A percentile compares a stretch with the other conserved stretches of the same genome.
Evolutionary conservation across 2,329 filamentous ascomycete genomes (phyloP).

Genomic region (Microdochium trichocladiopsis): DNA sequence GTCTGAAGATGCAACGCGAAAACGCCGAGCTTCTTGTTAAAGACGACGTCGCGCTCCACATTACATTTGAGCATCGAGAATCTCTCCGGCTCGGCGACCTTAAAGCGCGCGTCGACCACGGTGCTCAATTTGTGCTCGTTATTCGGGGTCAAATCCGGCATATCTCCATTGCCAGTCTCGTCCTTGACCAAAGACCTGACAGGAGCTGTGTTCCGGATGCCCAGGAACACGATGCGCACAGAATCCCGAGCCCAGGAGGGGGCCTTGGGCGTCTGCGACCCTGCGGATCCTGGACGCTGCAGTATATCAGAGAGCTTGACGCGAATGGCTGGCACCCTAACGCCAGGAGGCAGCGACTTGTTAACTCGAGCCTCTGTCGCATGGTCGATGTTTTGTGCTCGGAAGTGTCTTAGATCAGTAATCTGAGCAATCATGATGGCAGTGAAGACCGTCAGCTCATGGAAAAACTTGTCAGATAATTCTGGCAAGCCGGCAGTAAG

Average conservation of each 20-base stretch:
- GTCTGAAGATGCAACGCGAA: slow-evolving; percentile 57
- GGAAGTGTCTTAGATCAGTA: slow-evolving; percentile 39
- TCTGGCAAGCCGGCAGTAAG: slow-evolving; percentile 35
- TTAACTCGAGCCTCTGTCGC: slow-evolving; percentile 23
- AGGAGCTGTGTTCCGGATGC: slow-evolving; percentile 22
- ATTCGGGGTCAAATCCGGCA: slow-evolving; percentile 1
- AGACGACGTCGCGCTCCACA: slow-evolving; percentile 56
- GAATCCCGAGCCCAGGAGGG: slow-evolving; percentile 51
- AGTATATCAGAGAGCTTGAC: slow-evolving; percentile 40
- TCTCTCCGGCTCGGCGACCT: slow-evolving; percentile 43
- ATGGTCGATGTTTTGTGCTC: slow-evolving; percentile 34
- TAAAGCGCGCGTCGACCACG: slow-evolving; percentile 46
- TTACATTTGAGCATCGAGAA: slow-evolving; percentile 47
- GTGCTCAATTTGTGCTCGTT: slow-evolving; percentile 24
- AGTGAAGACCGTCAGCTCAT: slow-evolving; percentile 40
- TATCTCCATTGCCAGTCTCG: slow-evolving; percentile 3
- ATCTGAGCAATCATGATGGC: slow-evolving; percentile 44
- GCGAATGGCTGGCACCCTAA: slow-evolving; percentile 40
- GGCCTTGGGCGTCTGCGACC: slow-evolving; percentile 10
- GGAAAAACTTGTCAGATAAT: slow-evolving; percentile 43
- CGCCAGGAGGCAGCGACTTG: slow-evolving; percentile 30
- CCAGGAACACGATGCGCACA: slow-evolving; percentile 50
- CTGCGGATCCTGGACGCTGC: slow-evolving; percentile 9
- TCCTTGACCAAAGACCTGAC: slow-evolving; percentile 2
- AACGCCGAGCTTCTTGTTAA: slow-evolving; percentile 50